Evolutionary conservation across 257 asterid genomes (phyloP).

Genomic region (Solanum paucissectum): DNA sequence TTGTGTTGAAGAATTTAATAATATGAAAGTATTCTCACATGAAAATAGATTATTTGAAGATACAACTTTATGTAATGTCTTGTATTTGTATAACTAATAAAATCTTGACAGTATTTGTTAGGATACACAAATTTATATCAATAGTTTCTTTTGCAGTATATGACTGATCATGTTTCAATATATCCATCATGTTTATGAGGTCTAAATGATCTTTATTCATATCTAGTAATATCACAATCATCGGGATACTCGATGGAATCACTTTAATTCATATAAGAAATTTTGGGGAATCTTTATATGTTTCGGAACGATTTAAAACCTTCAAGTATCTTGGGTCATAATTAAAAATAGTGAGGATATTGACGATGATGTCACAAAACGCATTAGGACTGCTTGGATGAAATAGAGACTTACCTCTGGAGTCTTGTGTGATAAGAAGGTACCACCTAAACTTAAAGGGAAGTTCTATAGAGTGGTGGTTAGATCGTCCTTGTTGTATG

Average conservation of each 20-base stretch:
- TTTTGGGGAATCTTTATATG: not conserved
- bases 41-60: not conserved
- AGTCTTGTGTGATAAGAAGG: not conserved
- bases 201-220: not conserved
- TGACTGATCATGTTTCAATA: not conserved
- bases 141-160: not conserved
- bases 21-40: not conserved
- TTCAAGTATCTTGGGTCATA: not conserved
- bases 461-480: not conserved
- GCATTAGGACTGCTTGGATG: not conserved
- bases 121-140: not conserved
- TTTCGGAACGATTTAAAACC: not conserved
- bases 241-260: not conserved
- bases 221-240: not conserved
- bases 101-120: not conserved
- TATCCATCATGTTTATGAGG: not conserved
- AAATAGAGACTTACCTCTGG: not conserved
- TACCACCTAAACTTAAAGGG: not conserved
- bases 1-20: not conserved
- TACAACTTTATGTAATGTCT: not conserved
- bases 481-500: not conserved
- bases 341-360: too few relatives aligned
- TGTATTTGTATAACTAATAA: not conserved
- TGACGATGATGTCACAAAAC: not conserved
- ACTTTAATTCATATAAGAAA: not conserved